Evolutionary conservation across 2,329 filamentous ascomycete species (phyloP).

Genomic region (Curvularia verruculosa): DNA sequence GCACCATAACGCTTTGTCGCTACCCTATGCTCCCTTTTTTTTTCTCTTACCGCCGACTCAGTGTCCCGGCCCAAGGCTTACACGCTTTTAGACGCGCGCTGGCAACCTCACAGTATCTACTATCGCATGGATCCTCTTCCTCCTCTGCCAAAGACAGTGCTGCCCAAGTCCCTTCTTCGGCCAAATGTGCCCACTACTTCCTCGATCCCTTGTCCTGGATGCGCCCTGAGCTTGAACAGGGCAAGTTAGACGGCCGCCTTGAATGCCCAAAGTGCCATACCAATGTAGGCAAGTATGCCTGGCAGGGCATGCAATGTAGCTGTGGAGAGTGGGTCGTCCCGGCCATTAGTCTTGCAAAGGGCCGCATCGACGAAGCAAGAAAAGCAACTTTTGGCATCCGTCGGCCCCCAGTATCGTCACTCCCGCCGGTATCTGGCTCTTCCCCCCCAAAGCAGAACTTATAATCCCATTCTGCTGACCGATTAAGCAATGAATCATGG

Average conservation of each 20-base stretch:
- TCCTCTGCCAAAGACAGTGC: conserved; percentile 18
- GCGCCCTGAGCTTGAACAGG: conserved; percentile 81
- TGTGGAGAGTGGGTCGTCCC: conserved; percentile 91
- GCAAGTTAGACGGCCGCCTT: conserved; percentile 81
- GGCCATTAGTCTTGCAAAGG: conserved; percentile 83
- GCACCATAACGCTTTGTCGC: conserved; percentile 12
- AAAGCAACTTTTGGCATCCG: conserved; percentile 41
- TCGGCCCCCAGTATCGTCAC: conserved; percentile 39
- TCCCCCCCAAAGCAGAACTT: conserved; percentile 18
- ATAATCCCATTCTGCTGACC: conserved; percentile 2
- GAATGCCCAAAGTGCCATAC: conserved; percentile 85
- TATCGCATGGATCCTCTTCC: conserved; percentile 62
- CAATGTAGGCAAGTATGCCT: conserved; percentile 90
- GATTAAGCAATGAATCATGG: no score
- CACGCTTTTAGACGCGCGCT: conserved; percentile 58
- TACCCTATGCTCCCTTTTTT: conserved; percentile 12
- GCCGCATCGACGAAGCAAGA: conserved; percentile 75
- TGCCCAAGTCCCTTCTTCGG: conserved; percentile 13
- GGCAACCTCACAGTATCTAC: conserved; percentile 70
- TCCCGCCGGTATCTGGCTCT: conserved; percentile 11
- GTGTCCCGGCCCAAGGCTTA: conserved; percentile 33
- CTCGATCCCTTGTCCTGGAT: conserved; percentile 95
- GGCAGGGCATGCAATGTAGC: conserved; percentile 93
- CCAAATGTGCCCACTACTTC: conserved; percentile 81
- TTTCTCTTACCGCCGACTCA: conserved; percentile 8